These are phyloP conservation scores for Metarhizium brunneum DNA, from an alignment of 2,329 filamentous ascomycete genomes.

Conservation along the genomic window DNA sequence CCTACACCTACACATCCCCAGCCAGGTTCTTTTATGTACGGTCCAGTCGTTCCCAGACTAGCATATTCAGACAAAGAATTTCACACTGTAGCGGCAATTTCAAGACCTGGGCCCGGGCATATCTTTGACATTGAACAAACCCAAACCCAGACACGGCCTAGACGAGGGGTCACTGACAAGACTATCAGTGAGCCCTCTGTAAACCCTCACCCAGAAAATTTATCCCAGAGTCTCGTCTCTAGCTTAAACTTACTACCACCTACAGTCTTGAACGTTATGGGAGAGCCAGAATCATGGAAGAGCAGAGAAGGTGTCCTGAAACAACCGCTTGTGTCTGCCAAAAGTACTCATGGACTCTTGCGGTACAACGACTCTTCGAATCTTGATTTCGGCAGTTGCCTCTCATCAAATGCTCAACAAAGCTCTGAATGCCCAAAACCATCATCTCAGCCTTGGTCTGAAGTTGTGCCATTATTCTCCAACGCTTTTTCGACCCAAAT, in stretches of 20 bases:
- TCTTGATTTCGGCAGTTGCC: background rate
- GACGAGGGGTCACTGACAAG: background rate
- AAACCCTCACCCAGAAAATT: background rate
- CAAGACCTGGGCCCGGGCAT: background rate
- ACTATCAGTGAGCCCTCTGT: background rate
- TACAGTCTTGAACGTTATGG: background rate
- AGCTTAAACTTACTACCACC: background rate
- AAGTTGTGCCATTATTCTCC: background rate
- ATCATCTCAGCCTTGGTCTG: background rate
- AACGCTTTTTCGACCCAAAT: background rate
- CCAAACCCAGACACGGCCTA: background rate
- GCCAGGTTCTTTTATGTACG: background rate
- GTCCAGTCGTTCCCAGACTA: background rate
- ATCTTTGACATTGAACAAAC: background rate
- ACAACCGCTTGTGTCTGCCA: background rate
- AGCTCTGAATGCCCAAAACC: background rate
- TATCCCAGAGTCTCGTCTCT: background rate
- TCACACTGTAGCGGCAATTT: background rate
- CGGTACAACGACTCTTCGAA: background rate
- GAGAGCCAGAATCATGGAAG: background rate
- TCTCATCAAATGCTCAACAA: background rate
- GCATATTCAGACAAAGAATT: background rate
- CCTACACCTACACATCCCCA: conserved; percentile 3
- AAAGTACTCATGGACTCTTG: background rate
- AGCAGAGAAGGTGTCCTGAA: background rate